Conservation (phyloP, 1,139 yeast species). For the Protomyces inundatus region DNA sequence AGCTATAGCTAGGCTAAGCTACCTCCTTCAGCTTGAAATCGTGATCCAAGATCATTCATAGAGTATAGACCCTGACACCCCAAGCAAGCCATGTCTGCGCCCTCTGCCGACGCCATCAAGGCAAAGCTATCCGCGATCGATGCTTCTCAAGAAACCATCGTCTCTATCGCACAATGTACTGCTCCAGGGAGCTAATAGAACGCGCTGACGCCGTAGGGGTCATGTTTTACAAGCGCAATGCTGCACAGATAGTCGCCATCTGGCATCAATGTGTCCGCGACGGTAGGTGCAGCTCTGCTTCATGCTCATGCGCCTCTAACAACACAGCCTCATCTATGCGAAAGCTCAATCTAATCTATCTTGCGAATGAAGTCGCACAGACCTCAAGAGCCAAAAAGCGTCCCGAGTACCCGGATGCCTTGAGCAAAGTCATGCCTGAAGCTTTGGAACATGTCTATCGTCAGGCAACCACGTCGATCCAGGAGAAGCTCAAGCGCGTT, state of each 20-base stretch:
- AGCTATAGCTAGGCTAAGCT: too few relatives aligned
- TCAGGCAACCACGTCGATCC: constrained; percentile 39
- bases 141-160: constrained; percentile 79
- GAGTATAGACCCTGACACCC: too few relatives aligned
- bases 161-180: constrained; percentile 62
- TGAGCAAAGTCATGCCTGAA: constrained; percentile 47
- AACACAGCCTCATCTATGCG: constrained; percentile 43
- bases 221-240: constrained; percentile 66
- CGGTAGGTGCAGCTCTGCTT: constrained; percentile 32
- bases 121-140: constrained; percentile 58
- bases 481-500: constrained; percentile 58
- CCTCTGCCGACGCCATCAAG: constrained; percentile 45
- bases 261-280: constrained; percentile 53
- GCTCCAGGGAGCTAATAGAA: neutral
- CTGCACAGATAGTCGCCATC: constrained; percentile 52
- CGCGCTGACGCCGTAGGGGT: constrained; percentile 32
- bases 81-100: constrained; percentile 35
- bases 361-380: constrained; percentile 81
- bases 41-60: too few relatives aligned
- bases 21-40: too few relatives aligned
- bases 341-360: constrained; percentile 58
- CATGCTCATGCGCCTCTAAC: neutral
- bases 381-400: constrained; percentile 65
- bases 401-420: constrained; percentile 56
- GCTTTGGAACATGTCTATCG: constrained; percentile 39